phyloP scores from a whole-genome alignment of 2,329 filamentous ascomycete genomes.

The Alternaria viburni region DNA sequence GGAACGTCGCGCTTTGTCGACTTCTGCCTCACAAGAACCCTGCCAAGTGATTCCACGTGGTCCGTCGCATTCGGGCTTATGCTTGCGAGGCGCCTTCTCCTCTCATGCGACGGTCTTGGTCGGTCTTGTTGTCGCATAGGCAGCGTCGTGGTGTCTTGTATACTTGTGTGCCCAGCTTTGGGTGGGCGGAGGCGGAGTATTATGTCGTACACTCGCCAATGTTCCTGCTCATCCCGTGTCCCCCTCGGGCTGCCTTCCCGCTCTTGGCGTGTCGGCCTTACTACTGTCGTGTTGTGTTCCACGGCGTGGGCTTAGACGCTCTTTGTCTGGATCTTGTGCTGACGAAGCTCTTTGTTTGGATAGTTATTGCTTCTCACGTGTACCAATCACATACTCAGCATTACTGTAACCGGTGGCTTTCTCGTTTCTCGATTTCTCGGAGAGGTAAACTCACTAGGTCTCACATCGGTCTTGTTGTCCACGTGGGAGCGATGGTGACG shows the following conservation, averaged over 20 bases:
- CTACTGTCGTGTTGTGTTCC: not conserved
- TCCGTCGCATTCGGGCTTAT: not conserved
- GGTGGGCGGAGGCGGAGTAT: not conserved
- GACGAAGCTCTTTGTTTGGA: not conserved
- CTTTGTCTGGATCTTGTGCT: not conserved
- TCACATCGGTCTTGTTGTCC: not conserved
- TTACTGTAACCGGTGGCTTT: not conserved
- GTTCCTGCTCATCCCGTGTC: not conserved
- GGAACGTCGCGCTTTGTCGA: not conserved
- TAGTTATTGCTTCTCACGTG: not conserved
- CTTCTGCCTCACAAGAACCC: not conserved
- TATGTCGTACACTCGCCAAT: not conserved
- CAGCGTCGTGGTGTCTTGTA: not conserved
- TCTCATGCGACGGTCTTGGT: conserved; percentile 1
- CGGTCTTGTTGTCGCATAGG: not conserved
- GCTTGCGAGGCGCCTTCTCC: not conserved
- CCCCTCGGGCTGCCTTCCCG: not conserved
- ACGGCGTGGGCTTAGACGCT: not conserved
- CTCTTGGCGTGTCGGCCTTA: not conserved
- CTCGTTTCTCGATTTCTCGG: not conserved
- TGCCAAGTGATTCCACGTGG: not conserved
- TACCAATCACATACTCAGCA: not conserved
- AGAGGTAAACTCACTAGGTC: not conserved
- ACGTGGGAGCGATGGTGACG: not conserved
- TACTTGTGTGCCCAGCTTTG: not conserved